phyloP scores from a whole-genome alignment of 805 yeast genomes.

The Spathaspora girioi region DNA sequence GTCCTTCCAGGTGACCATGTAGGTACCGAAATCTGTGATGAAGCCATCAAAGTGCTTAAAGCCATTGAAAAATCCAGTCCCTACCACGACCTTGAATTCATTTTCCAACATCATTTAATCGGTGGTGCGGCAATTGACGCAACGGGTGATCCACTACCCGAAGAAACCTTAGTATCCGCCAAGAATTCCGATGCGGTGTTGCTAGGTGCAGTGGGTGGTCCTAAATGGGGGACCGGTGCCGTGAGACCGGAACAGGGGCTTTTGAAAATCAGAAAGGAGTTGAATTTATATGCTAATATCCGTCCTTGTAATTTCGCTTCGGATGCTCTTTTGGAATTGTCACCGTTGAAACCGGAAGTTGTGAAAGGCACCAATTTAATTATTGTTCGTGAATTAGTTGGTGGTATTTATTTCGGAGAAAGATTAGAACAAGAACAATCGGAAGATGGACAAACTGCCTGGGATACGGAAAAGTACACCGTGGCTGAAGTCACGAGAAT shows the following conservation, averaged over 20 bases:
- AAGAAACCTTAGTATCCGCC: slow-evolving; percentile 76
- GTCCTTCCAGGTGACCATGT: slow-evolving; percentile 96
- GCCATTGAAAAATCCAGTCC: slow-evolving; percentile 60
- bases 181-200: slow-evolving; percentile 91
- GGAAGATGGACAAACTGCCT: slow-evolving; percentile 61
- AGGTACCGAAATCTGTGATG: slow-evolving; percentile 84
- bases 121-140: slow-evolving; percentile 99
- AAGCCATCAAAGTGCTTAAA: slow-evolving; percentile 86
- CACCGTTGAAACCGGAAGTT: slow-evolving; percentile 82
- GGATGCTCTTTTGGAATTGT: slow-evolving; percentile 76
- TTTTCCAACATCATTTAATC: slow-evolving; percentile 78
- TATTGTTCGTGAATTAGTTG: slow-evolving; percentile 94
- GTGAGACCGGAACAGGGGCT: slow-evolving; percentile 98
- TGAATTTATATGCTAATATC: slow-evolving; percentile 90
- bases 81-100: slow-evolving; percentile 50
- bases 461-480: slow-evolving; percentile 90
- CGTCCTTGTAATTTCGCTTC: slow-evolving; percentile 95
- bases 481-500: slow-evolving; percentile 92
- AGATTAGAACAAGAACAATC: slow-evolving; percentile 87
- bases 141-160: slow-evolving; percentile 88
- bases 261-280: slow-evolving; percentile 88
- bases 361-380: slow-evolving; percentile 89
- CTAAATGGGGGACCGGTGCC: slow-evolving; percentile 96
- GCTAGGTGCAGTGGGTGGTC: slow-evolving; percentile 98
- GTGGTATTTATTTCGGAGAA: slow-evolving; percentile 97